phyloP scores from a whole-genome alignment of 2,329 filamentous ascomycete species.

The Hawksworthiomyces lignivorus region DNA sequence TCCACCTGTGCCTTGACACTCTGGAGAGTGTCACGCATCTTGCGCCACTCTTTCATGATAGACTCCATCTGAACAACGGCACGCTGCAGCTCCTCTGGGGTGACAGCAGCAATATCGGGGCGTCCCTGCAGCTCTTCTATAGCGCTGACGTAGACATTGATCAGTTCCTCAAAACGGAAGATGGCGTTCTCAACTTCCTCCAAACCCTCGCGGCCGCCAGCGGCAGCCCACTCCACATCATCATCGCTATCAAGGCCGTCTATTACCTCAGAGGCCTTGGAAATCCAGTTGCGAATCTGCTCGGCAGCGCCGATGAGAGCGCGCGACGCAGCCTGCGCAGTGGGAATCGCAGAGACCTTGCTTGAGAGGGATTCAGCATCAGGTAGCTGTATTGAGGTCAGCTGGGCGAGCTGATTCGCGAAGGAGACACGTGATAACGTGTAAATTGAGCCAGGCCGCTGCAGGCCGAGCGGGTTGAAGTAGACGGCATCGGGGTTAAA shows the following conservation, averaged over 20 bases:
- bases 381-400: constrained; percentile 84
- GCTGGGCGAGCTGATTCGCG: constrained; percentile 82
- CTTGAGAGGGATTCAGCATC: constrained; percentile 76
- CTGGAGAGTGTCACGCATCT: constrained; percentile 69
- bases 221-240: constrained; percentile 94
- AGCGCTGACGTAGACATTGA: constrained; percentile 88
- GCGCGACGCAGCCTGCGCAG: constrained; percentile 72
- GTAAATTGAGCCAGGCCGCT: constrained; percentile 79
- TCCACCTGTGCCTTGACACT: constrained; percentile 86
- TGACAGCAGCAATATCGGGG: constrained; percentile 64
- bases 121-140: constrained; percentile 85
- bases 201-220: constrained; percentile 73
- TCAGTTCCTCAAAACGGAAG: constrained; percentile 74
- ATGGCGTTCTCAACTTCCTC: constrained; percentile 69
- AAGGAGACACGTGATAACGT: constrained; percentile 89
- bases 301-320: constrained; percentile 81
- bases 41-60: constrained; percentile 76
- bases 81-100: constrained; percentile 60
- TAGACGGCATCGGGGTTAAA: constrained; percentile 49
- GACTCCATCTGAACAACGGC: constrained; percentile 85
- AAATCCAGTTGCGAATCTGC: constrained; percentile 90
- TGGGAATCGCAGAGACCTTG: constrained; percentile 77
- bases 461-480: constrained; percentile 58
- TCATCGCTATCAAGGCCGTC: constrained; percentile 87
- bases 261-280: constrained; percentile 84